phyloP scores from a whole-genome alignment of 2,329 filamentous ascomycete species.

The Xylaria sp. region DNA sequence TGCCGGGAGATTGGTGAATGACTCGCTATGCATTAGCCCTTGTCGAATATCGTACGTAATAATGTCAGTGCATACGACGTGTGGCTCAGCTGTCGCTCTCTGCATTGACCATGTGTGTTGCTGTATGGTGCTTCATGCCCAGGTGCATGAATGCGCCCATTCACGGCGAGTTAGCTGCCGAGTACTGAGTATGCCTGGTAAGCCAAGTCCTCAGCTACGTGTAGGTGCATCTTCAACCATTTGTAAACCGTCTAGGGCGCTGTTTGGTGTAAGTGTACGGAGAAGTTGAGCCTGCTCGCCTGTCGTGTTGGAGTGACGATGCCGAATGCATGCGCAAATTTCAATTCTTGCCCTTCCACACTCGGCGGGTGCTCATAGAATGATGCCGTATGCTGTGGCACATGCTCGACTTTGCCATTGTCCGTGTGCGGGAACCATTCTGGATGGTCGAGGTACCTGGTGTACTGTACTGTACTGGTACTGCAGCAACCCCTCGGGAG shows the following conservation, averaged over 20 bases:
- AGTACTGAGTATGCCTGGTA: slow-evolving; percentile 18
- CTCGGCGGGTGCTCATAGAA: neutral
- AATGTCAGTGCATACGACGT: slow-evolving; percentile 37
- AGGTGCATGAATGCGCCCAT: slow-evolving; percentile 26
- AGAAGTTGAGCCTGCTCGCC: neutral
- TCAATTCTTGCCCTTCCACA: neutral
- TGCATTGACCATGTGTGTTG: slow-evolving; percentile 25
- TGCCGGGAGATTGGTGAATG: slow-evolving; percentile 40
- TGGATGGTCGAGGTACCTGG: slow-evolving; percentile 10
- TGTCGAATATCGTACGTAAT: slow-evolving; percentile 40
- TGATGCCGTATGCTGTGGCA: neutral
- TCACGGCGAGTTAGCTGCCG: slow-evolving; percentile 19
- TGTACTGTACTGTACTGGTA: slow-evolving; percentile 13
- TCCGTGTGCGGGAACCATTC: slow-evolving; percentile 12
- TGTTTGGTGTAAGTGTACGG: slow-evolving; percentile 2
- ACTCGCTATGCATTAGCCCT: slow-evolving; percentile 40
- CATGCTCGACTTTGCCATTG: slow-evolving; percentile 3
- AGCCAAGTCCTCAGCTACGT: slow-evolving; percentile 27
- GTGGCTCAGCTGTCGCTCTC: slow-evolving; percentile 34
- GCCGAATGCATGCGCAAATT: slow-evolving; percentile 4
- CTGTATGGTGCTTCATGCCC: slow-evolving; percentile 19
- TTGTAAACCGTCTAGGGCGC: slow-evolving; percentile 10
- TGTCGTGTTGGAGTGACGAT: slow-evolving; percentile 22
- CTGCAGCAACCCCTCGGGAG: slow-evolving; percentile 11
- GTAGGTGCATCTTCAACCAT: slow-evolving; percentile 15